Evolutionary conservation across 208 protist species (phyloP), one percentile per base, ranked within the genome.

Genomic region (Wallacemonas sp.): DNA sequence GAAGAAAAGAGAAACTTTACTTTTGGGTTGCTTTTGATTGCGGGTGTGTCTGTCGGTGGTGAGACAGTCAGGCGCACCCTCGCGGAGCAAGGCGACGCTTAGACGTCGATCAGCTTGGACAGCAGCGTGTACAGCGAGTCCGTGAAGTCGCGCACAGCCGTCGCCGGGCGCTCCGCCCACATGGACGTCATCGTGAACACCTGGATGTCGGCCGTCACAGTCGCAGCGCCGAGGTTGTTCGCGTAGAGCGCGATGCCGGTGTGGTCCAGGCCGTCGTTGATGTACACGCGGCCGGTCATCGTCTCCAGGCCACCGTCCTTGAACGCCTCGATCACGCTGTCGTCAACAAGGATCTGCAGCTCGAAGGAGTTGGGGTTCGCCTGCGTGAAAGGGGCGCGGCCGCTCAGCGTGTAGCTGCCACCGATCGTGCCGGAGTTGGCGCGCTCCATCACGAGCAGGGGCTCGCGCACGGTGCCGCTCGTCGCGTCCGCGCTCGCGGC

Each of bases 291-390:
- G 0, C 66, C 75, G 24, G 66, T 81, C 30, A 76, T 36, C 54
- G 72, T 70, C 71, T 88, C 66, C 36, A 82, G 44, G 2, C 70
- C 76, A 44, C 62, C 58, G 54, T 82, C 69, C 65, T 80, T 72
- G 72, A 88, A 75, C 31, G 82, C 65, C 67, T 88, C 76, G 14
- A 82, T 36, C 33, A 82, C 53, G 46, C 62, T 75, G 71, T 60
- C 63, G 36, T 82, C 76, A 5, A 82, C 70, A 45, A 65, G 75
- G 46, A 82, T 68, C 53, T 46, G 71, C 42, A 82, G 31, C 26
- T 41, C 15, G 15, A 82, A 38, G 46, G 33, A 46, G 33, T 68
- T 77, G 8, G 72, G 33, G 33, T 64, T 68, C 17, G 41, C 64
- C 47, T 62, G 34, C 22, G 62, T 49, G 31, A 84, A 39, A 26